phyloP scores from a whole-genome alignment of 1,284 basidiomycete genomes.

The Ceratobasidium sp. region DNA sequence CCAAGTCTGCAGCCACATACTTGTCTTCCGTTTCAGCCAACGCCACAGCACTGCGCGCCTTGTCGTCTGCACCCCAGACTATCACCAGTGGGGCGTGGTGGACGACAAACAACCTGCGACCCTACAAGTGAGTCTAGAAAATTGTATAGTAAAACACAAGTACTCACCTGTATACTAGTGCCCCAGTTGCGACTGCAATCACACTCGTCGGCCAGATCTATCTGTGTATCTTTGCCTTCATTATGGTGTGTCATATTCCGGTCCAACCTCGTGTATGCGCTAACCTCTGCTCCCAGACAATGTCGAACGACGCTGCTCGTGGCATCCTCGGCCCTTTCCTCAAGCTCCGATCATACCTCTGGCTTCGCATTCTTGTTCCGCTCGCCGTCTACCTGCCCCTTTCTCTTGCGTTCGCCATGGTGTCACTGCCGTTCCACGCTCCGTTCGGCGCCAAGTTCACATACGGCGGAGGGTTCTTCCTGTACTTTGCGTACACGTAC shows the following conservation, averaged over 20 bases:
- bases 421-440: conserved; percentile 52
- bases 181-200: conserved; percentile 56
- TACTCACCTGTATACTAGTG: conserved; percentile 37
- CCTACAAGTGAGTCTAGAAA: conserved; percentile 47
- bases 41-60: conserved; percentile 47
- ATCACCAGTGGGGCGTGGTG: conserved; percentile 50
- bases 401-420: conserved; percentile 53
- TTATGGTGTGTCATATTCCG: not conserved
- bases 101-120: conserved; percentile 52
- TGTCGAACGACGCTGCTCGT: conserved; percentile 51
- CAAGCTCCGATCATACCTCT: conserved; percentile 49
- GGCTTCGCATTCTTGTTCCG: conserved; percentile 50
- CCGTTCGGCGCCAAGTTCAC: conserved; percentile 49
- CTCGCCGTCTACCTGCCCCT: conserved; percentile 49
- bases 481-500: conserved; percentile 52
- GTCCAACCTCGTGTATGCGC: conserved; percentile 4
- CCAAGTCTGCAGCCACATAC: conserved; percentile 44
- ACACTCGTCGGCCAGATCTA: conserved; percentile 57
- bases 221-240: conserved; percentile 50
- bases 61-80: conserved; percentile 53
- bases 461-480: conserved; percentile 55
- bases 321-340: conserved; percentile 54
- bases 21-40: conserved; percentile 41
- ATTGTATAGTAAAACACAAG: not conserved
- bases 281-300: conserved; percentile 49